Evolutionary conservation across 2,329 filamentous ascomycete genomes (phyloP).

Genomic region (Fusarium subtropicale): DNA sequence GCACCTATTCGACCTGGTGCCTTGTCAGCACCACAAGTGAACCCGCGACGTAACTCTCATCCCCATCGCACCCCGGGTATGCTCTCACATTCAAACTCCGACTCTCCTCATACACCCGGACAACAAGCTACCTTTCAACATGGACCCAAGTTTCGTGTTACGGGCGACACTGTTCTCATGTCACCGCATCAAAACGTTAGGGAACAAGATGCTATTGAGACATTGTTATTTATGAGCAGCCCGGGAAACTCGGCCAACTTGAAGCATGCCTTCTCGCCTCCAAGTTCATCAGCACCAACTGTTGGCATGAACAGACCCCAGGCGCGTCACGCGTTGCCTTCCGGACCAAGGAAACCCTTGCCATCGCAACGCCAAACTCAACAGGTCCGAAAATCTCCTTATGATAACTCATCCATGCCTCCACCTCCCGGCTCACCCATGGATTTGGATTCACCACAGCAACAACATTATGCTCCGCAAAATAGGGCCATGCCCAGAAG

Average conservation of each 20-base stretch:
- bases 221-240: constrained; percentile 83
- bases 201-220: constrained; percentile 85
- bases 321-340: constrained; percentile 57
- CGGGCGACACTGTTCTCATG: constrained; percentile 67
- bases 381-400: constrained; percentile 59
- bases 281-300: constrained; percentile 52
- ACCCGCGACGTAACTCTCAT: constrained; percentile 64
- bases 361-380: constrained; percentile 60
- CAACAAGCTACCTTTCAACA: constrained; percentile 50
- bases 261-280: constrained; percentile 65
- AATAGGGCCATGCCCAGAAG: constrained; percentile 57
- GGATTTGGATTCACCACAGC: constrained; percentile 58
- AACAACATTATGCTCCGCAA: constrained; percentile 45
- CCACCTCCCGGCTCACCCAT: constrained; percentile 58
- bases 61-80: constrained; percentile 62
- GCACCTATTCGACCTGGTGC: constrained; percentile 65
- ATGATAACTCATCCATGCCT: constrained; percentile 59
- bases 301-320: constrained; percentile 26
- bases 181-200: constrained; percentile 73
- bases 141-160: constrained; percentile 49
- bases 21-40: constrained; percentile 49
- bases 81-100: constrained; percentile 61
- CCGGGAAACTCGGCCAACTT: constrained; percentile 76
- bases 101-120: constrained; percentile 59
- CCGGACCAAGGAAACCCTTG: constrained; percentile 63